Evolutionary conservation across 164 flowering plant species (phyloP), one percentile per base, ranked within the genome.

Genomic region (Nymphaea thermarum): DNA sequence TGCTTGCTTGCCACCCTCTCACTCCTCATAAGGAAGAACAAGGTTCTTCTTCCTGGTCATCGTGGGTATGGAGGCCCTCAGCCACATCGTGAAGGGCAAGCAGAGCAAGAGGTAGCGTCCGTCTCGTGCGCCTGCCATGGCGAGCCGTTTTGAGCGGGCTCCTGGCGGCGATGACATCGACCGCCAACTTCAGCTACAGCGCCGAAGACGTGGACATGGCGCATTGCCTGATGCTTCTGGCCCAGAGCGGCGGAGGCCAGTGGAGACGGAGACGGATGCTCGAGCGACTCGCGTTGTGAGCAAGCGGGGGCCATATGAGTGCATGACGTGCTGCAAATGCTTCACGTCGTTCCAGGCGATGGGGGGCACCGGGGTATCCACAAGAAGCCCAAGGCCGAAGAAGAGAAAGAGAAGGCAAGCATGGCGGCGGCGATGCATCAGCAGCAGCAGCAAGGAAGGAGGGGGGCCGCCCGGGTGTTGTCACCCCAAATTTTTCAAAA

Each of bases 301-400:
- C 55, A 51, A 51, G 55, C 4, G 55, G 7, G 55, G 55, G 59
- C 79, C 67, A 5, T 85, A 82, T 72, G 85, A 83, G 76, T 87
- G 91, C 71, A 83, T 80, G 69, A 85, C 91, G 2, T 87, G 91
- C 68, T 76, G 78, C 68, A 71, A 81, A 6, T 72, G 73, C 6
- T 87, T 87, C 68, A 74, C 82, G 4, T 85, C 91, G 2, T 87
- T 87, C 64, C 91, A 85, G 71, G 91, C 89, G 2, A 66, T 87
- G 0, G 89, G 89, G 3, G 91, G 91, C 91, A 87, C 71, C 64
- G 91, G n/a, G 85, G 87, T 0, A 84, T 86, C 74, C 91, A 87
- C 75, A 84, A 81, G 75, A 85, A 76, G 66, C 76, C 77, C 2
- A 85, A 74, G 70, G 42, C 71, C 4, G 42, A 53, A 4, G 55